A percentile compares a stretch with the other conserved stretches of the same genome.
phyloP scores from a whole-genome alignment of 352 stramenopile species.

The Salisapilia sapeloensis region DNA sequence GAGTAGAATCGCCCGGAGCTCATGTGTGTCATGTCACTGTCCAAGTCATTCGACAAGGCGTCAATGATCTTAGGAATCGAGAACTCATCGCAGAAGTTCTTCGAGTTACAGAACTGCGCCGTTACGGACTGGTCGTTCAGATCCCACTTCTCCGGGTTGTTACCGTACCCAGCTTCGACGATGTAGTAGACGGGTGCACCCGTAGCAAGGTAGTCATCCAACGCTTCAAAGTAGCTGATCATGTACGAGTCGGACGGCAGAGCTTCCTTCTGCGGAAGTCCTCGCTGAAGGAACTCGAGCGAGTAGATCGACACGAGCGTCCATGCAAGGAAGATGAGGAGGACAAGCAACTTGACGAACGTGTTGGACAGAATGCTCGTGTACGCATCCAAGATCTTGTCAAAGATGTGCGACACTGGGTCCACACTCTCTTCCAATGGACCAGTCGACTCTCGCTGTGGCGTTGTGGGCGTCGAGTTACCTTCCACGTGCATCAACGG shows the following conservation, averaged over 20 bases:
- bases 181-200: constrained; percentile 53
- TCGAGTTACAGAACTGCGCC: constrained; percentile 39
- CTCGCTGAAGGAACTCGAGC: constrained; percentile 30
- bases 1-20: constrained; percentile 28
- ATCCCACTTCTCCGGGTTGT: constrained; percentile 23
- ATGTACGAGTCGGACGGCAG: constrained; percentile 44
- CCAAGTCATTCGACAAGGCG: constrained; percentile 12
- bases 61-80: constrained; percentile 47
- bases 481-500: too few species aligned
- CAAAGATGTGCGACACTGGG: constrained; percentile 23
- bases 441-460: too few species aligned
- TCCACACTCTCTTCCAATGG: too few species aligned
- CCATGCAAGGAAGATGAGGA: constrained; percentile 25
- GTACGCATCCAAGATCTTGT: constrained; percentile 23
- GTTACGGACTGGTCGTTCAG: constrained; percentile 12
- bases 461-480: too few species aligned
- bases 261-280: constrained; percentile 25
- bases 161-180: constrained; percentile 35
- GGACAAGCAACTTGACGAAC: constrained; percentile 32
- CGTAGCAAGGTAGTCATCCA: constrained; percentile 24
- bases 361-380: constrained; percentile 16
- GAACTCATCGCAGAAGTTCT: constrained; percentile 27
- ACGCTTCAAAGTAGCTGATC: constrained; percentile 22
- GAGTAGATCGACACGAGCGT: constrained; percentile 30
- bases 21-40: constrained; percentile 24